Base-by-base conservation (phyloP, 768 basidiomycete genomes). In the Myochromella boudieri region DNA sequence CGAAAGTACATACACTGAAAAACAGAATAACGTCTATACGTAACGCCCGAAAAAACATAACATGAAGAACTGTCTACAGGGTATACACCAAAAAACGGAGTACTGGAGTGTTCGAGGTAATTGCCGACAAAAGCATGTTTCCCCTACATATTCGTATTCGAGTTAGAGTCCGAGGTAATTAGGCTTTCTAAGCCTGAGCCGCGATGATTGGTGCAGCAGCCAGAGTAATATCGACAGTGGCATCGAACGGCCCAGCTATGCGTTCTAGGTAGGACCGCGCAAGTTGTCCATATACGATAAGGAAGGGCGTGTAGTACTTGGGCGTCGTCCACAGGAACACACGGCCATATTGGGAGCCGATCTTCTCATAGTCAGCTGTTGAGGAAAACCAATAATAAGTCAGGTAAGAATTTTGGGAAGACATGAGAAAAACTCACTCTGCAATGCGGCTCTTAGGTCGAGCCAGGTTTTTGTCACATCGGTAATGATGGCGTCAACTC, bases 401-500 rank as follows among this genome's bases (percentile, higher is more conserved):
- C n/a, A n/a, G 5, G 33, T n/a, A 34, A 34, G 5, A n/a, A 34
- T 6, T 34, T 14, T n/a, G 33, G 5, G n/a, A n/a, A n/a, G n/a
- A n/a, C 33, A 12, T 17, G 18, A 34, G 14, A 39, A 40, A 11
- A 27, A 64, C 77, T 50, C 49, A 87, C 87, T 67, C 56, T 71
- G 67, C n/a, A 90, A 59, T 11, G 73, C 74, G 6, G 67, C 64
- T 22, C 87, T 78, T 51, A 90, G 59, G 36, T 81, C 77, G 28
- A 90, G 66, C 84, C 84, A 88, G 2, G 68, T 77, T 59, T 73
- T 71, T 4, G 87, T 88, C 44, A 79, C 72, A 54, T 92, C 90
- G 10, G 90, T 92, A 42, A 92, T 73, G 52, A 92, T 87, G 6
- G 77, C 90, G 52, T 84, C 77, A 5, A 81, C 87, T 46, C 76